These are phyloP conservation scores for Vaccinium darrowii DNA, from an alignment of 148 eudicot genomes.

Conservation along the genomic window DNA sequence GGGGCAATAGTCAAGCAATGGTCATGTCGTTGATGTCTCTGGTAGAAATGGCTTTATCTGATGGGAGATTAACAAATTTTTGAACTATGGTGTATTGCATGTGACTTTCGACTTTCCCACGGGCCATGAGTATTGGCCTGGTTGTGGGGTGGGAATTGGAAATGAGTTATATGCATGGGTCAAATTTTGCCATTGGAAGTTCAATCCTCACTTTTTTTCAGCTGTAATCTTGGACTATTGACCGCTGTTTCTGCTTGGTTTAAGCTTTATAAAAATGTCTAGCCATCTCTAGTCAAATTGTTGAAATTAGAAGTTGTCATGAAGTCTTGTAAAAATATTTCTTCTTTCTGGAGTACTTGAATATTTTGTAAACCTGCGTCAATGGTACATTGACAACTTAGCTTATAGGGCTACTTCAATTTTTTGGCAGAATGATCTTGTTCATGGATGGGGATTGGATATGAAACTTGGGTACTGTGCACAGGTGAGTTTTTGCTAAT, in stretches of 20 bases:
- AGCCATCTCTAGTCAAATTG: background rate
- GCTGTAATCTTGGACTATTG: background rate
- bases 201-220: background rate
- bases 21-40: background rate
- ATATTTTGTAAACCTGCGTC: background rate
- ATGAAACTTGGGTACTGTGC: slow-evolving; percentile 99
- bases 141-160: background rate
- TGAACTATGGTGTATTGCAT: background rate
- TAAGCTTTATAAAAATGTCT: background rate
- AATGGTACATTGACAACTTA: background rate
- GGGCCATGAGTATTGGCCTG: background rate
- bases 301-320: background rate
- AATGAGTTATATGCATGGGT: background rate
- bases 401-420: background rate
- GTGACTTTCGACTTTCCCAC: background rate
- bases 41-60: too few species aligned
- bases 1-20: background rate
- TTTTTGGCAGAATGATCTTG: slow-evolving; percentile 89
- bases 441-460: slow-evolving; percentile 99
- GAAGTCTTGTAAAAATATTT: background rate
- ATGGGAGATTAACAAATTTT: too few species aligned
- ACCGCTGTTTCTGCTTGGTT: background rate
- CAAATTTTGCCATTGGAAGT: background rate
- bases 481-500: slow-evolving; percentile 36
- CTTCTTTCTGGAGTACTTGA: background rate